Evolutionary conservation across 257 asterid species (phyloP).

Genomic region (Lavandula angustifolia): DNA sequence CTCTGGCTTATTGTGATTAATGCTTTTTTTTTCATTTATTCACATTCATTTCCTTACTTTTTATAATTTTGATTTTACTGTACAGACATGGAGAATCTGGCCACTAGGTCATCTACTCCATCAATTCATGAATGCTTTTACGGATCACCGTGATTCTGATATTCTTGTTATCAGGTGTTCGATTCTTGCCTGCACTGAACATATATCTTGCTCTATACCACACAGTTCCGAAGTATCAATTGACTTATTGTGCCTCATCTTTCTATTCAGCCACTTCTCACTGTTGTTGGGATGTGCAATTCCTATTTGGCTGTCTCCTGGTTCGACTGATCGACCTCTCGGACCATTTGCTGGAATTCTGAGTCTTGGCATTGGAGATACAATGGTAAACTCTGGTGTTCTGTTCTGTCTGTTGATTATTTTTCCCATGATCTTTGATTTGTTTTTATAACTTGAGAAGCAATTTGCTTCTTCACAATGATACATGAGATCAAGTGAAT

Average conservation of each 20-base stretch:
- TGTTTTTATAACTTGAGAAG: conserved; percentile 18
- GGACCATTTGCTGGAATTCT: conserved; percentile 97
- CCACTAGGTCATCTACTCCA: conserved; percentile 84
- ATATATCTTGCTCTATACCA: conserved; percentile 9
- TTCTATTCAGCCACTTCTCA: conserved; percentile 76
- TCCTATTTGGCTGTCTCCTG: conserved; percentile 93
- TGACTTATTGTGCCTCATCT: conserved; percentile 22
- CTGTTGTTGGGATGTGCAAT: conserved; percentile 92
- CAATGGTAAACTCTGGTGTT: conserved; percentile 65
- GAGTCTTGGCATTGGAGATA: conserved; percentile 98
- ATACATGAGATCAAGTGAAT: background rate
- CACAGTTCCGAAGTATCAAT: conserved; percentile 25
- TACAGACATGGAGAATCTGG: conserved; percentile 93
- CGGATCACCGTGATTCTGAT: conserved; percentile 99
- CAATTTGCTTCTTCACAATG: conserved; percentile 13
- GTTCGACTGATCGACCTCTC: conserved; percentile 81
- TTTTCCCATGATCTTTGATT: conserved; percentile 10
- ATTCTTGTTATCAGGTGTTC: conserved; percentile 85
- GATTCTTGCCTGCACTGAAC: conserved; percentile 21
- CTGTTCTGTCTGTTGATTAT: conserved; percentile 20
- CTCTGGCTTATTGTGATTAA: too few species aligned
- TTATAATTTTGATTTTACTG: conserved; percentile 26
- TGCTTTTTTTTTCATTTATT: background rate
- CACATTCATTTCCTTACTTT: background rate
- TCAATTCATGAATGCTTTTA: conserved; percentile 95